Conservation (phyloP, 1,284 basidiomycete species). For the Cryptococcus sp. region DNA sequence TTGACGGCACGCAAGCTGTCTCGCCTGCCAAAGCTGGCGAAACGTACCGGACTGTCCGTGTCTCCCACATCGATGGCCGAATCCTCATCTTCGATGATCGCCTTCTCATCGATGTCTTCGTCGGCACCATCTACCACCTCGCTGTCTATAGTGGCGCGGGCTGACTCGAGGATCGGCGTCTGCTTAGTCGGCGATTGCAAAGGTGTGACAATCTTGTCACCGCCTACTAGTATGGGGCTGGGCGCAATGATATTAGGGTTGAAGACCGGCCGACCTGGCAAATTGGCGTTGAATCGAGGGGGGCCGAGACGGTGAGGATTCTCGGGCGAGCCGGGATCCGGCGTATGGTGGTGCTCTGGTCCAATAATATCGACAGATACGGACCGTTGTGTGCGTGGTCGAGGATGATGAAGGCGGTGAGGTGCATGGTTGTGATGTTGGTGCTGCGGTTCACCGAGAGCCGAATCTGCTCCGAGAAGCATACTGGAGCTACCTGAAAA, state of each 20-base stretch:
- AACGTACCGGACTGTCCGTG: slow-evolving; percentile 28
- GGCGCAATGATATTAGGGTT: slow-evolving; percentile 36
- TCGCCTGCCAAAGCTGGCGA: slow-evolving; percentile 43
- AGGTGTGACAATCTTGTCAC: slow-evolving; percentile 3
- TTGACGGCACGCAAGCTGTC: slow-evolving; percentile 34
- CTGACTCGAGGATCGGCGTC: background rate
- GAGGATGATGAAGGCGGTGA: background rate
- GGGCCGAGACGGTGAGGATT: slow-evolving; percentile 8
- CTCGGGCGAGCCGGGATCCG: slow-evolving; percentile 35
- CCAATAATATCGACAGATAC: slow-evolving; percentile 36
- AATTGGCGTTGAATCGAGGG: background rate
- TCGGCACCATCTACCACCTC: background rate
- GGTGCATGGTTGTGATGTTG: slow-evolving; percentile 1
- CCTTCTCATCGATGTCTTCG: slow-evolving; percentile 2
- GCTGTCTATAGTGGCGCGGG: background rate
- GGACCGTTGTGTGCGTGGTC: slow-evolving; percentile 20
- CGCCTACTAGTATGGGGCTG: slow-evolving; percentile 24
- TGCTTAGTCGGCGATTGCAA: background rate
- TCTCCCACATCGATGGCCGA: slow-evolving; percentile 14
- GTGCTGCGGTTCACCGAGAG: background rate
- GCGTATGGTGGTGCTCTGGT: slow-evolving; percentile 28
- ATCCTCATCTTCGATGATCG: slow-evolving; percentile 10
- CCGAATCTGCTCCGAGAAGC: slow-evolving; percentile 2
- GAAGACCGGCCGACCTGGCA: slow-evolving; percentile 23
- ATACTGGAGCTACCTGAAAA: slow-evolving; percentile 6